phyloP scores from a whole-genome alignment of 2,329 filamentous ascomycete species.

The Stemphylium lycopersici region DNA sequence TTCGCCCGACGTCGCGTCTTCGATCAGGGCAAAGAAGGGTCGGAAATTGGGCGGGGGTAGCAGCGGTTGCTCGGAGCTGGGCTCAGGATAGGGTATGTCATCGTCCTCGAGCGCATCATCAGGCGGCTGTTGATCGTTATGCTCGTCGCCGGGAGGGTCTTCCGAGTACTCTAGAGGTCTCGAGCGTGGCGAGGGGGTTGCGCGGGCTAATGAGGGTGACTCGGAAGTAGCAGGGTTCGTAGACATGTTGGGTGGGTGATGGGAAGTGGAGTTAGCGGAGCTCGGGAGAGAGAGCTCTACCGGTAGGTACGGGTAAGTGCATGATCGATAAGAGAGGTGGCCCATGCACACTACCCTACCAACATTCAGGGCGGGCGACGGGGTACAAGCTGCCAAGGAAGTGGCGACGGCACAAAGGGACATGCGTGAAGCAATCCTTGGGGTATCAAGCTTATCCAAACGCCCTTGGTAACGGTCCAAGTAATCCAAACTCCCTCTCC shows the following conservation, averaged over 20 bases:
- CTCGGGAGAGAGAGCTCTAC: conserved; percentile 26
- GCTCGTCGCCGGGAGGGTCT: conserved; percentile 29
- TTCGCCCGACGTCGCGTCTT: conserved; percentile 73
- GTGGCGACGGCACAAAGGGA: not conserved
- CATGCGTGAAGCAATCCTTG: conserved; percentile 6
- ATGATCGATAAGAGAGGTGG: conserved; percentile 29
- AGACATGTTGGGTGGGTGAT: conserved; percentile 37
- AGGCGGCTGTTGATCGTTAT: conserved; percentile 25
- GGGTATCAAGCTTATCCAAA: conserved; percentile 35
- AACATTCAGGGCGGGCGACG: not conserved
- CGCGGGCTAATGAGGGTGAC: conserved; percentile 23
- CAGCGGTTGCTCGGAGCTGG: conserved; percentile 42
- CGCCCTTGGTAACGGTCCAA: conserved; percentile 17
- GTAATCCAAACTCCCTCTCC: not conserved
- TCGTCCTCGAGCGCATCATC: conserved; percentile 32
- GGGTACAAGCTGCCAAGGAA: not conserved
- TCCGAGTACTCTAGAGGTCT: conserved; percentile 32
- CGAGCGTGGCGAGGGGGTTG: conserved; percentile 34
- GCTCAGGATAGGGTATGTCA: conserved; percentile 44
- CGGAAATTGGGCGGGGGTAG: conserved; percentile 64
- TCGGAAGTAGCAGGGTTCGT: conserved; percentile 26
- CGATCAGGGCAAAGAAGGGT: conserved; percentile 84
- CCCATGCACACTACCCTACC: conserved; percentile 30
- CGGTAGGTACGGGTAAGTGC: conserved; percentile 11
- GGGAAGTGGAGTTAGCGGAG: conserved; percentile 30